Conservation (phyloP, 768 basidiomycete species). For the Leccinum boreale region DNA sequence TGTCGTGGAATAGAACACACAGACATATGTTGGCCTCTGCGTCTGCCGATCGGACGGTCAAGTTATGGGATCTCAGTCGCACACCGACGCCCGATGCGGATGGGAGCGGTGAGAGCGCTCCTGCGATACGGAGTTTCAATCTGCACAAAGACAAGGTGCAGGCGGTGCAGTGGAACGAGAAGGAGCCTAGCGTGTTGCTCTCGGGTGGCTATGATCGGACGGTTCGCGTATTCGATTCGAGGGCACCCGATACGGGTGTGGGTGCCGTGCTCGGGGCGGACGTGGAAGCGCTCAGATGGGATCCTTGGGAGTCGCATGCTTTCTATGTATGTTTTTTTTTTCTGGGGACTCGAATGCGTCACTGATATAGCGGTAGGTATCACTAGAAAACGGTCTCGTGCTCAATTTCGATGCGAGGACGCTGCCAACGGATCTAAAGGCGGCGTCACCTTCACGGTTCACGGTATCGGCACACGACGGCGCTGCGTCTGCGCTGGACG, state of each 20-base stretch:
- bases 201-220: slow-evolving; percentile 95
- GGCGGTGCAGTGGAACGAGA: slow-evolving; percentile 91
- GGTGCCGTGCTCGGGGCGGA: slow-evolving; percentile 87
- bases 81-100: slow-evolving; percentile 52
- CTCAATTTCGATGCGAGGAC: slow-evolving; percentile 90
- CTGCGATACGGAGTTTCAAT: slow-evolving; percentile 80
- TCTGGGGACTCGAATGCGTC: background rate
- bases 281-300: slow-evolving; percentile 93
- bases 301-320: slow-evolving; percentile 85
- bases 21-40: slow-evolving; percentile 90
- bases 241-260: slow-evolving; percentile 77
- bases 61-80: slow-evolving; percentile 92
- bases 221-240: slow-evolving; percentile 90
- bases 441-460: slow-evolving; percentile 70
- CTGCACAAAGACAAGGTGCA: slow-evolving; percentile 94
- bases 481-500: slow-evolving; percentile 82
- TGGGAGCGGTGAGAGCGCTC: slow-evolving; percentile 36
- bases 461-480: slow-evolving; percentile 94
- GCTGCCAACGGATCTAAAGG: slow-evolving; percentile 64
- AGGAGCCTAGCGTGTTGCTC: slow-evolving; percentile 83
- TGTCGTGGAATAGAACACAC: slow-evolving; percentile 90
- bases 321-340: slow-evolving; percentile 68
- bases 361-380: slow-evolving; percentile 55
- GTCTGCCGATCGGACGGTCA: slow-evolving; percentile 93
- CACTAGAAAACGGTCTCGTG: slow-evolving; percentile 91